Evolutionary conservation across 805 yeast genomes (phyloP), one percentile per base, ranked within the genome.

Genomic region (Pichia cephalocereana): DNA sequence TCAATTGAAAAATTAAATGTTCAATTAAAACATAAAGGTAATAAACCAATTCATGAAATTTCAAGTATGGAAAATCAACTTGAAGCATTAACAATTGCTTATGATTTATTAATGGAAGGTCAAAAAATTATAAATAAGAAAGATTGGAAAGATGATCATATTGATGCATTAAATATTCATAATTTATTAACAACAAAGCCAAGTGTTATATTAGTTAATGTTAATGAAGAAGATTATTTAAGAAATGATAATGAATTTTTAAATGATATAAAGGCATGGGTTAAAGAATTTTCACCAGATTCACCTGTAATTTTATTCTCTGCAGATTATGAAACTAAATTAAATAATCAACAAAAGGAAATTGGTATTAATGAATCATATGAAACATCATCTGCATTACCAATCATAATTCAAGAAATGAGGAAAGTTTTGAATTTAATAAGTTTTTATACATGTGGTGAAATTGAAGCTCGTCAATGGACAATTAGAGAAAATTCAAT

Each of bases 381-480:
- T 31, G 44, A 88, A 52, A 82, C 89, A 46, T 70, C 69, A 51
- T 80, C 93, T 40, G 90, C 95, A 41, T 76, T 93, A 65, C 96
- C 98, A 58, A 79, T 79, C 70, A 85, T 91, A 57, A 82, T 91
- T 59, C 75, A 80, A 55, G 74, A 86, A 55, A 90, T 91, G 97
- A 84, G 97, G 74, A 72, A 78, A 56, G 82, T 87, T 52, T 75
- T 90, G 52, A 84, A 85, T 56, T 80, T 93, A 67, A 89, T 90
- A 56, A 88, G 96, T 46, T 93, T 83, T 75, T 93, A 88, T 78
- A 93, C 99, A 36, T 83, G 93, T 64, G 99, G 99, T 58, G 85
- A 95, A 40, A 87, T 86, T 53, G 99, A 93, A 72, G 96, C 90
- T 45, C 84, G 97, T 68, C 97, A 95, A 70, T 93, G 99, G 99